phyloP scores from a whole-genome alignment of 108 stramenopile genomes.

The Hondaea fermentalgiana region DNA sequence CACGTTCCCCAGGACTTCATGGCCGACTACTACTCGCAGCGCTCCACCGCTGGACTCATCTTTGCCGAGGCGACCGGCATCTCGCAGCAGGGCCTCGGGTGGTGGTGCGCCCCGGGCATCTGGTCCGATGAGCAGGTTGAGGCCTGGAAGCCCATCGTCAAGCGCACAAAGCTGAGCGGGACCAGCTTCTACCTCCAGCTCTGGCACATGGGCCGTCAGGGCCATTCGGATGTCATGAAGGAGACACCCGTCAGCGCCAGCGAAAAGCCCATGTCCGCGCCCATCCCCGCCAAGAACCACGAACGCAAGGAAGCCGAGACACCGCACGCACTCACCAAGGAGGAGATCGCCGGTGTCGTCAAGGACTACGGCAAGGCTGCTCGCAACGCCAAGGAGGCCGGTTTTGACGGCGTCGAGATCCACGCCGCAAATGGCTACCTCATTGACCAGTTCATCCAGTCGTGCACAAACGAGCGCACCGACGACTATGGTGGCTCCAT shows the following conservation, averaged over 20 bases:
- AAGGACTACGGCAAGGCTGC: constrained; percentile 43
- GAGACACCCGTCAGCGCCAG: constrained; percentile 29
- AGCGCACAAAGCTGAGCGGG: constrained; percentile 50
- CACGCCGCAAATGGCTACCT: constrained; percentile 59
- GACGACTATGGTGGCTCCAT: constrained; percentile 51
- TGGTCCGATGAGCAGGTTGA: constrained; percentile 46
- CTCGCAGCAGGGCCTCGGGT: constrained; percentile 47
- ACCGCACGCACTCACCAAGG: constrained; percentile 35
- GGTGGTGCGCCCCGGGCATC: constrained; percentile 47
- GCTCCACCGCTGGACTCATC: constrained; percentile 55
- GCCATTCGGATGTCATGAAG: constrained; percentile 46
- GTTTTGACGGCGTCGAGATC: constrained; percentile 59
- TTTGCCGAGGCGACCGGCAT: constrained; percentile 58
- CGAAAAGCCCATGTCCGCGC: neutral
- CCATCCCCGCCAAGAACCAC: constrained; percentile 28
- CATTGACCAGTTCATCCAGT: constrained; percentile 50
- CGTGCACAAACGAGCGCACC: constrained; percentile 40
- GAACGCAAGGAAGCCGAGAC: constrained; percentile 41
- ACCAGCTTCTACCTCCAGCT: constrained; percentile 52
- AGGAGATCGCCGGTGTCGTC: constrained; percentile 43
- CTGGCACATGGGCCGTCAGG: constrained; percentile 59
- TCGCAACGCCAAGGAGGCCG: constrained; percentile 36
- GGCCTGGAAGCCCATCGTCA: constrained; percentile 57
- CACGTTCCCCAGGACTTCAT: constrained; percentile 52
- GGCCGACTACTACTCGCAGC: constrained; percentile 53